phyloP scores from a whole-genome alignment of 2,329 filamentous ascomycete genomes.

The Arthrobotrys musiformis region DNA sequence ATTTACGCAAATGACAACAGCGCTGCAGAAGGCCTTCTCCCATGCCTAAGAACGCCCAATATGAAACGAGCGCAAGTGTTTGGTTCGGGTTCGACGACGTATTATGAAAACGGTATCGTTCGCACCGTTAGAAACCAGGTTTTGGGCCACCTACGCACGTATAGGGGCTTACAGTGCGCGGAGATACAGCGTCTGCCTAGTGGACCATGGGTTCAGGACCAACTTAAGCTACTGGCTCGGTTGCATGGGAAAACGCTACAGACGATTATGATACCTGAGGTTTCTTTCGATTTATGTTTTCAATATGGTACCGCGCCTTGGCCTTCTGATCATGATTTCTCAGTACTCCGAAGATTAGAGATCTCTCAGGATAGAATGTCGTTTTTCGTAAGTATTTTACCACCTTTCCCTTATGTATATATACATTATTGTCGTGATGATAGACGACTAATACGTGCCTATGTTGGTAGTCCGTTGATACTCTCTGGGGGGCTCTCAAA shows the following conservation, averaged over 20 bases:
- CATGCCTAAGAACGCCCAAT: slow-evolving; percentile 10
- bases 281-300: neutral
- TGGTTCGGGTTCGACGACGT: neutral
- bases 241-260: slow-evolving; percentile 1
- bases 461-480: neutral
- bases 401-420: neutral
- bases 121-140: neutral
- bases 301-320: neutral
- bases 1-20: neutral
- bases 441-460: no score
- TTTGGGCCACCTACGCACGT: slow-evolving; percentile 11
- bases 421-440: no score
- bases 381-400: slow-evolving; percentile 10
- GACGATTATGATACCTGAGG: slow-evolving; percentile 2
- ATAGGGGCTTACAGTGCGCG: neutral
- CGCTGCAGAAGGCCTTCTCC: neutral
- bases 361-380: neutral
- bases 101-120: neutral
- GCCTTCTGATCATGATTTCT: neutral
- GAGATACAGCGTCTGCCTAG: neutral
- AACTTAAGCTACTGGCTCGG: neutral
- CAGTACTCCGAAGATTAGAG: slow-evolving; percentile 6
- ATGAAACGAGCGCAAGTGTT: slow-evolving; percentile 26
- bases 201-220: neutral
- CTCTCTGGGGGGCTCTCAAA: slow-evolving; percentile 7